These are phyloP conservation scores for Linanthus parryae DNA, from an alignment of 148 eudicot genomes.

Conservation along the genomic window DNA sequence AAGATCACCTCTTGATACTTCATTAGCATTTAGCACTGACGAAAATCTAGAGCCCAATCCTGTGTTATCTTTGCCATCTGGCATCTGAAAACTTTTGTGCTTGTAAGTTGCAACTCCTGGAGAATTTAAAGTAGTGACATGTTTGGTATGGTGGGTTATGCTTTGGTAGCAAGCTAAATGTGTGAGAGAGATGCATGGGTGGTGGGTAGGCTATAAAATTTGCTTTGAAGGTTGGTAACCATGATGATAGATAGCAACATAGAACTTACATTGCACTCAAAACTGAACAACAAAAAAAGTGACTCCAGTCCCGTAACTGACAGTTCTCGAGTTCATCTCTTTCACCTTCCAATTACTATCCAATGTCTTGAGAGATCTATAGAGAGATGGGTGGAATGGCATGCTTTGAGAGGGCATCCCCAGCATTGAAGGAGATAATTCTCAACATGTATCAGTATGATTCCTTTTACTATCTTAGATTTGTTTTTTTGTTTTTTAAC, in stretches of 20 bases:
- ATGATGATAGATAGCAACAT: constrained; percentile 33
- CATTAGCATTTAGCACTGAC: too few species aligned
- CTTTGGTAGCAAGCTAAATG: neutral
- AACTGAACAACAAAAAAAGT: constrained; percentile 1
- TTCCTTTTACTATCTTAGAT: too few species aligned
- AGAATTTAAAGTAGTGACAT: too few species aligned
- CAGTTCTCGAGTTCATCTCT: neutral
- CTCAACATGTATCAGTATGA: constrained; percentile 34
- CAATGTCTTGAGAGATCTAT: neutral
- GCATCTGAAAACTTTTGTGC: too few species aligned
- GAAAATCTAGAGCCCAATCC: too few species aligned
- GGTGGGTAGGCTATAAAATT: constrained; percentile 12
- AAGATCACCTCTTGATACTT: too few species aligned
- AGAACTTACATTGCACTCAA: constrained; percentile 35
- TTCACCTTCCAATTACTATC: constrained; percentile 1
- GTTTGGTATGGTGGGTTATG: too few species aligned
- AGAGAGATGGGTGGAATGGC: constrained; percentile 20
- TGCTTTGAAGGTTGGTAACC: constrained; percentile 30
- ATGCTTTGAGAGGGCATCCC: constrained; percentile 40
- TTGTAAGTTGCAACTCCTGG: too few species aligned
- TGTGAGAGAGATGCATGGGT: neutral
- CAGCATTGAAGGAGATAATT: constrained; percentile 40
- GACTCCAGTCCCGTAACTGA: constrained; percentile 2
- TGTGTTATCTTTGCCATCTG: too few species aligned
- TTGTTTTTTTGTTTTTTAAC: neutral